A percentile compares a stretch with the other conserved stretches of the same genome.
Evolutionary conservation across 192 early-diverging fungal species (phyloP).

Genomic region (Spizellomyces punctatus): DNA sequence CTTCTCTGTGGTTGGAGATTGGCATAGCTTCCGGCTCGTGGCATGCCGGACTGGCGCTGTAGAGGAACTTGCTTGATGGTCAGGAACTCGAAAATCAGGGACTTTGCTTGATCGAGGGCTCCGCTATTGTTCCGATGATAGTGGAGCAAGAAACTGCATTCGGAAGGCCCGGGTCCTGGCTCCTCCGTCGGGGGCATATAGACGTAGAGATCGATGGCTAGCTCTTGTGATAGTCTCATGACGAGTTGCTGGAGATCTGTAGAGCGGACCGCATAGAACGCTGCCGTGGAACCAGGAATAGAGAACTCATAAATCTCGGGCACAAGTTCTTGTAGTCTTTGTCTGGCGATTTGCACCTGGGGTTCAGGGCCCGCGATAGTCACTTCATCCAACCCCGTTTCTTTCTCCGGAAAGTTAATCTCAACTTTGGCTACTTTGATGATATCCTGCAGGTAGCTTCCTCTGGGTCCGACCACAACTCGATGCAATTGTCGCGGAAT

Average conservation of each 20-base stretch:
- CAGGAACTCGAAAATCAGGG: conserved; percentile 42
- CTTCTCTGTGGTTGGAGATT: conserved; percentile 43
- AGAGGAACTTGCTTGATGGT: conserved; percentile 40
- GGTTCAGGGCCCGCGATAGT: conserved; percentile 61
- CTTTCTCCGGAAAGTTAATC: conserved; percentile 67
- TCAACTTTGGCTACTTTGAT: conserved; percentile 57
- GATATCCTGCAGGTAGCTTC: conserved; percentile 55
- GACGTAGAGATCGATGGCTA: conserved; percentile 38
- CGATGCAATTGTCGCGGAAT: conserved; percentile 68
- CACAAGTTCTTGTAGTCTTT: conserved; percentile 58
- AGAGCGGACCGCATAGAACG: conserved; percentile 42
- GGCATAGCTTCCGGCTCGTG: conserved; percentile 42
- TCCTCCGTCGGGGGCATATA: conserved; percentile 28
- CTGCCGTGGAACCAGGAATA: conserved; percentile 51
- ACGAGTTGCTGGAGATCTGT: conserved; percentile 47
- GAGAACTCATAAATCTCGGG: conserved; percentile 57
- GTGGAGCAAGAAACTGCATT: conserved; percentile 43
- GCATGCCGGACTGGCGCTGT: conserved; percentile 8
- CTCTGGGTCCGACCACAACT: conserved; percentile 51
- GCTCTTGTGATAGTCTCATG: conserved; percentile 27
- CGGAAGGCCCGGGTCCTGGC: conserved; percentile 20
- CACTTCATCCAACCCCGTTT: conserved; percentile 62
- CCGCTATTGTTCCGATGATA: conserved; percentile 33
- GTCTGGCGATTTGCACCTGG: conserved; percentile 53
- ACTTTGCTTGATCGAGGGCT: conserved; percentile 41